Evolutionary conservation across 495 filamentous ascomycete species (phyloP), one percentile per base, ranked within the genome.

Genomic region (Penicillium paxilli): DNA sequence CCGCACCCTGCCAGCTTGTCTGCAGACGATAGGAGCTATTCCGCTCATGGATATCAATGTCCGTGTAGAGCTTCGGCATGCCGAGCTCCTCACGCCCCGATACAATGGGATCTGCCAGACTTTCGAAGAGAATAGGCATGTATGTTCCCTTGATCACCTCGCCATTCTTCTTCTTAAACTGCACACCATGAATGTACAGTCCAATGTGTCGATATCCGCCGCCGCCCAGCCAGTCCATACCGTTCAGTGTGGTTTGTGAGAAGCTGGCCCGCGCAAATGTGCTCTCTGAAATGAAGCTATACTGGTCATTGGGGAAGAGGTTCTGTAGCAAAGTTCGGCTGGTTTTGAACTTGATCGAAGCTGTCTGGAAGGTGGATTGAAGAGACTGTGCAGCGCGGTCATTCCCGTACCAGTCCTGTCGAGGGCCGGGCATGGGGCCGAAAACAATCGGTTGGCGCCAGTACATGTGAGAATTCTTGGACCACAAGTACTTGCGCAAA

Each of bases 291-390:
- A 62, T 74, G 62, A 84, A 85, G 10, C 66, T 63, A 44, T 75
- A 75, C 22, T 61, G 49, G 33, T 67, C 26, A 54, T 70, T 46
- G 67, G 67, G 81, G 35, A 85, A 77, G 0, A 84, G 64, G 24
- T 81, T 83, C 47, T 83, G 74, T 0, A 86, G 73, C n/a, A 82
- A 63, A 0, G 83, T 85, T 1, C 78, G 63, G 21, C 80, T 83
- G 1, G 82, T 82, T 40, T 73, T 79, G 72, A 86, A 85, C 25
- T 73, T 74, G 56, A 86, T 75, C 0, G 76, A 75, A 14, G 79
- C 76, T 3, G 82, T 82, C 2, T 62, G 68, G 54, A 80, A 82
- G 5, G 69, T 80, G 9, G 74, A 71, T 20, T 73, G 58, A 6
- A 54, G 32, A 23, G 67, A 57, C 44, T 58, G 54, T 28, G 47